Base-by-base conservation (phyloP, 2,329 filamentous ascomycete genomes). In the Magnaporthiopsis incrustans region DNA sequence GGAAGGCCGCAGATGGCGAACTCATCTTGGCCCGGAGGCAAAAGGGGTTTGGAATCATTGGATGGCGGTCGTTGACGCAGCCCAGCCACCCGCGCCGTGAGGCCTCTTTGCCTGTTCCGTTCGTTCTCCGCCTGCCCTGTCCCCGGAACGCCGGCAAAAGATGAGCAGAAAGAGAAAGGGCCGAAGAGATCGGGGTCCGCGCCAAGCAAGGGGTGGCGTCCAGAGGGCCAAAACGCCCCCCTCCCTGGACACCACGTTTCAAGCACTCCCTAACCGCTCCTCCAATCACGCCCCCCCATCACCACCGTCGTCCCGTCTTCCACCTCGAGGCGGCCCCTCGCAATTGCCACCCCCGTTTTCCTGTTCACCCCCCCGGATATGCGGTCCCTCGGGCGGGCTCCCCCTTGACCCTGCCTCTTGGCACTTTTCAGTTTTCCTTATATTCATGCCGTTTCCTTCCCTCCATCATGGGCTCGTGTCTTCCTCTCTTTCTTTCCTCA, bases 371-470 rank as follows among this genome's bases (percentile, higher is more conserved):
- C 44, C 44, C n/a, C 15, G 44, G 44, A 53, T 53, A 53, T 53
- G 44, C 22, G 18, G 44, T n/a, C 44, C 22, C 22, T n/a, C 11
- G 44, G 14, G 32, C 58, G 26, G 30, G 32, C 32, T 33, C 59
- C 59, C 50, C 63, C 56, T 56, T 53, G 60, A 58, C 58, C 63
- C 33, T 61, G 27, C 15, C 35, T 53, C 18, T 10, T 53, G 25
- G 30, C 22, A 4, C 15, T 18, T 57, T 35, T 30, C 30, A 65
- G 67, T 70, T 69, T 69, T 70, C 72, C 74, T 77, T 80, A 80
- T 78, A 77, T 73, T 75, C 73, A 75, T 76, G 74, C 71, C 72
- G 71, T 71, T 70, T 72, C 70, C 70, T 68, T 66, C 71, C 65
- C 64, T 65, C 65, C 66, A 62, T 64, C 64, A 64, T 62, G 56